Percentiles rank a stretch among this genome's conserved stretches.
These are phyloP conservation scores for Quercus glauca DNA, from an alignment of 306 rosid species.

Conservation along the genomic window DNA sequence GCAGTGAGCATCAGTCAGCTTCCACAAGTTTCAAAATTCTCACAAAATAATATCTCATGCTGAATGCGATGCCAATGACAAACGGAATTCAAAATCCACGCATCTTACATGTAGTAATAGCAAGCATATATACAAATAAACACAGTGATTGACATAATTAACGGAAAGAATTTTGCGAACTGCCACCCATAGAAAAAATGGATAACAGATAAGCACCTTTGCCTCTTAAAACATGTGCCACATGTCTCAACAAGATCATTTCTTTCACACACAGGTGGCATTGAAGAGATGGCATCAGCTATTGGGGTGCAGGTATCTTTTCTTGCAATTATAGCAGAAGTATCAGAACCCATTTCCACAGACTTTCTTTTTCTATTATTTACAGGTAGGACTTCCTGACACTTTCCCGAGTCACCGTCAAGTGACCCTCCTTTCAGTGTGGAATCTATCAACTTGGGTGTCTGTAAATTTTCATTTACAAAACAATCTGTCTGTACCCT, in stretches of 20 bases:
- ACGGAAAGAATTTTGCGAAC: neutral
- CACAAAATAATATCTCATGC: neutral
- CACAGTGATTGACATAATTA: neutral
- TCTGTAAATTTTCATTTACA: slow-evolving; percentile 25
- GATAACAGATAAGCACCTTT: slow-evolving; percentile 44
- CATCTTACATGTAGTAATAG: neutral
- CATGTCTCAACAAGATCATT: slow-evolving; percentile 29
- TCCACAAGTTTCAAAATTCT: neutral
- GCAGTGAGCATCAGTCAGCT: neutral
- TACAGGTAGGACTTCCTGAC: slow-evolving; percentile 33
- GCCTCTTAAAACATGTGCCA: slow-evolving; percentile 37
- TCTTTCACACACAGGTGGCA: slow-evolving; percentile 13
- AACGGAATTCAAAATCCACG: neutral
- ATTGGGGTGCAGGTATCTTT: slow-evolving; percentile 31
- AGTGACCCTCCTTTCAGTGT: slow-evolving; percentile 12
- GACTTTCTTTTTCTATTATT: slow-evolving; percentile 50
- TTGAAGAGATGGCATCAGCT: slow-evolving; percentile 27
- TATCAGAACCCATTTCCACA: slow-evolving; percentile 40
- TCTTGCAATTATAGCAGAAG: slow-evolving; percentile 28
- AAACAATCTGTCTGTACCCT: slow-evolving; percentile 24
- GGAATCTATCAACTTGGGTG: slow-evolving; percentile 23
- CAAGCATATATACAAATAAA: neutral
- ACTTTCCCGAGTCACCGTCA: slow-evolving; percentile 22
- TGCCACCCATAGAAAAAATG: neutral
- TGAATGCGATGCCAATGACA: neutral